These are phyloP conservation scores for Raphidocelis subcapitata DNA, from an alignment of 139 green algal species.

Conservation along the genomic window DNA sequence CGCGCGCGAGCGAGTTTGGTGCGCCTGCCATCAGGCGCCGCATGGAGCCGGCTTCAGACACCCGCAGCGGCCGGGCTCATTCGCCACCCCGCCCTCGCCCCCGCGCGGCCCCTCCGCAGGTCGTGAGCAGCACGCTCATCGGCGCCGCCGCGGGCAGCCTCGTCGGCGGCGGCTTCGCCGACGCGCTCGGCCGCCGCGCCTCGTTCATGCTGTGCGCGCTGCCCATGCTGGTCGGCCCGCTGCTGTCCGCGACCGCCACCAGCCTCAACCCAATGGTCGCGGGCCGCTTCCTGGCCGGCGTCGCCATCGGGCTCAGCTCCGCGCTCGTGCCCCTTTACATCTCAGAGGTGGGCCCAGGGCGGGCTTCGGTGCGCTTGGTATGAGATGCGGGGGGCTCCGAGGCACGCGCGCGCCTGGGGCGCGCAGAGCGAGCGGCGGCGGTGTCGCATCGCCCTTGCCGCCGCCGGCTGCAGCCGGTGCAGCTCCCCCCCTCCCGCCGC, in stretches of 20 bases:
- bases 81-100: no score
- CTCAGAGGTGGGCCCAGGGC: slow-evolving; percentile 55
- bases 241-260: slow-evolving; percentile 67
- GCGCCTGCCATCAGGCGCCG: no score
- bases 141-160: slow-evolving; percentile 76
- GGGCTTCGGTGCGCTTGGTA: no score
- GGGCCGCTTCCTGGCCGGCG: slow-evolving; percentile 78
- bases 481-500: background rate
- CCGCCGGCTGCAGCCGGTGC: no score
- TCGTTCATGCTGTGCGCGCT: slow-evolving; percentile 69
- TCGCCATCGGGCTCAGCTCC: slow-evolving; percentile 91
- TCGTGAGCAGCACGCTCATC: slow-evolving; percentile 81
- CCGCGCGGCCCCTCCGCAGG: slow-evolving; percentile 58
- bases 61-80: no score
- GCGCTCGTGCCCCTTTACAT: slow-evolving; percentile 96
- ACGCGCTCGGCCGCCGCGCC: slow-evolving; percentile 65
- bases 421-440: no score
- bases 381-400: no score
- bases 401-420: no score
- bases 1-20: no score
- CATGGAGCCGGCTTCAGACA: no score
- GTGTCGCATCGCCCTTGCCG: no score
- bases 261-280: slow-evolving; percentile 63
- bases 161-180: slow-evolving; percentile 66
- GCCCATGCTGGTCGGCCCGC: slow-evolving; percentile 70